A percentile compares a stretch with the other conserved stretches of the same genome.
Conservation (phyloP, 2,329 filamentous ascomycete species). For the Phialocephala subalpina region DNA sequence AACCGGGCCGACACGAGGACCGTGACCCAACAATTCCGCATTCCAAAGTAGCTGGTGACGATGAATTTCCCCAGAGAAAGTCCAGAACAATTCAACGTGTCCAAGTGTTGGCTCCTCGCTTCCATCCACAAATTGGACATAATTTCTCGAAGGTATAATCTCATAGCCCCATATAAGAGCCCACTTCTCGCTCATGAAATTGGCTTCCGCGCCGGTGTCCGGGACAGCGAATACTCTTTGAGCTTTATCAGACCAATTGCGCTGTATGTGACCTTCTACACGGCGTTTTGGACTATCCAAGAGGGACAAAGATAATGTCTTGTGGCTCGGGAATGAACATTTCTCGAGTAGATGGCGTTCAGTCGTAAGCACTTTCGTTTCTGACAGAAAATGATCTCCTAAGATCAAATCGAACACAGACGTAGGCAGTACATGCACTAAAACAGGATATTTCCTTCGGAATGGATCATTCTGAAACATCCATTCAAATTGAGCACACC, state of each 20-base stretch:
- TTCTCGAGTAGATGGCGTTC: background rate
- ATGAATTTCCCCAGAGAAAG: no score
- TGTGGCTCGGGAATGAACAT: background rate
- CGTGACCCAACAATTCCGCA: no score
- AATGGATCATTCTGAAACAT: background rate
- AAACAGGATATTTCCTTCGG: background rate
- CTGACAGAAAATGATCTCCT: background rate
- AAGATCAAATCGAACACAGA: background rate
- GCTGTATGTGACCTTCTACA: background rate
- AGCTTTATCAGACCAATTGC: background rate
- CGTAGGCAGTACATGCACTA: background rate
- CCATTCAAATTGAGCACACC: background rate
- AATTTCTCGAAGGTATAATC: background rate
- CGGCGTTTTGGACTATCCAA: background rate
- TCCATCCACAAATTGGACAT: background rate
- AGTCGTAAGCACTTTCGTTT: background rate
- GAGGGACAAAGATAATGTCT: background rate
- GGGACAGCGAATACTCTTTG: background rate
- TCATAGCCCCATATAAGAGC: background rate
- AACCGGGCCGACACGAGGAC: no score
- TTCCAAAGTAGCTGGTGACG: no score
- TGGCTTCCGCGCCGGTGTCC: background rate
- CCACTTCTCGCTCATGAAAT: background rate
- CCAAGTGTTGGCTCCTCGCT: background rate
- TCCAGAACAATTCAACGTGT: background rate